Evolutionary conservation across 495 filamentous ascomycete genomes (phyloP).

Genomic region (Aspergillus bertholletiae): DNA sequence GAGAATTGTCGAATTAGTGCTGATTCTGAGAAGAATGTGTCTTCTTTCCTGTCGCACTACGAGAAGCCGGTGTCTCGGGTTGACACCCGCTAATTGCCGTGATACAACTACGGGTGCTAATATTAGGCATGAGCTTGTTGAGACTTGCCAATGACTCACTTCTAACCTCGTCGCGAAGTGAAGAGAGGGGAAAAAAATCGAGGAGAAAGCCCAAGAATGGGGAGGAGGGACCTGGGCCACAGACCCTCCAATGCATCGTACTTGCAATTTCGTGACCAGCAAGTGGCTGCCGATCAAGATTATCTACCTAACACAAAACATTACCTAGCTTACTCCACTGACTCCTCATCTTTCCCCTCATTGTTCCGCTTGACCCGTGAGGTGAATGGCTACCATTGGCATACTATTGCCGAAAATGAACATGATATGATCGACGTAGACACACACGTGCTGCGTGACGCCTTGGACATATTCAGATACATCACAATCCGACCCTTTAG

Average conservation of each 20-base stretch:
- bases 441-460: neutral
- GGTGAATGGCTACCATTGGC: neutral
- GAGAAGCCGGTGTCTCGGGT: neutral
- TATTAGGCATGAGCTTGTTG: neutral
- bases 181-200: neutral
- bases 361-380: neutral
- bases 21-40: neutral
- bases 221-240: neutral
- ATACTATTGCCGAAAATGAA: neutral
- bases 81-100: neutral
- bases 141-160: neutral
- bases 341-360: neutral
- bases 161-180: neutral
- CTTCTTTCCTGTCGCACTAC: neutral
- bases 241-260: neutral
- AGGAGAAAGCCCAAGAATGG: too few relatives aligned
- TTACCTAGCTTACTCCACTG: neutral
- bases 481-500: neutral
- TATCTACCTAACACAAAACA: neutral
- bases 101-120: neutral
- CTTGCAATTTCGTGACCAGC: neutral
- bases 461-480: neutral
- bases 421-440: neutral
- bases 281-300: neutral
- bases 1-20: neutral